Evolutionary conservation across 164 flowering plant species (phyloP).

Genomic region (Pachysandra terminalis): DNA sequence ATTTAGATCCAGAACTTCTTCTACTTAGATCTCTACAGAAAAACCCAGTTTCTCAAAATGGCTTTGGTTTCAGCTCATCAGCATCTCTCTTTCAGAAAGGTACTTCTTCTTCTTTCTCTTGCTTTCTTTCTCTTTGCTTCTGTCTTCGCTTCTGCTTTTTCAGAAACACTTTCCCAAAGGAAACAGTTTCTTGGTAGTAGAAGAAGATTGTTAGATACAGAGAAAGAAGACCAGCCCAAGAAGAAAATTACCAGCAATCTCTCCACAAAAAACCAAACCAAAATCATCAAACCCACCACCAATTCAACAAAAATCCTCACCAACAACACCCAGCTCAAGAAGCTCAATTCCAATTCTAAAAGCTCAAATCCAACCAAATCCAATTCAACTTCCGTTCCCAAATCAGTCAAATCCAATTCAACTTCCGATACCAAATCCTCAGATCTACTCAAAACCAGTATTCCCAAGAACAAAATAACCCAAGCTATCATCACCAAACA

Average conservation of each 20-base stretch:
- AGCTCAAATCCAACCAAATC: slow-evolving; percentile 35
- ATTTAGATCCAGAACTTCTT: slow-evolving; percentile 3
- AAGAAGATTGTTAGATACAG: neutral
- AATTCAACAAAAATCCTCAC: slow-evolving; percentile 15
- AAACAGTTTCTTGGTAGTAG: slow-evolving; percentile 7
- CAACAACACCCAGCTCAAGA: slow-evolving; percentile 5
- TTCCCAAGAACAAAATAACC: slow-evolving; percentile 51
- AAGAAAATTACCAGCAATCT: slow-evolving; percentile 11
- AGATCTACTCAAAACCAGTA: slow-evolving; percentile 43
- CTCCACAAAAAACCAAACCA: slow-evolving; percentile 25
- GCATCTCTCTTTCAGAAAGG: slow-evolving; percentile 9
- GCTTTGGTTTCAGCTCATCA: slow-evolving; percentile 17
- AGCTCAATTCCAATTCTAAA: slow-evolving; percentile 25
- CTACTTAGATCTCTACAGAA: slow-evolving; percentile 1
- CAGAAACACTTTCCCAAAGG: slow-evolving; percentile 12
- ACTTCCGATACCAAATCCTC: slow-evolving; percentile 45
- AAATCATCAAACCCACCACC: slow-evolving; percentile 24
- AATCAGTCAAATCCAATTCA: no score
- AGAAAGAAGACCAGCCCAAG: slow-evolving; percentile 16
- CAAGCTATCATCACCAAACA: slow-evolving; percentile 28
- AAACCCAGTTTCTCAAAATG: slow-evolving; percentile 13
- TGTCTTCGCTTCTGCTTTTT: slow-evolving; percentile 9
- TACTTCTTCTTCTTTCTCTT: slow-evolving; percentile 11
- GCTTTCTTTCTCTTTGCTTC: slow-evolving; percentile 21
- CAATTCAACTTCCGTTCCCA: slow-evolving; percentile 29